Evolutionary conservation across 805 yeast genomes (phyloP), one percentile per base, ranked within the genome.

Genomic region (Candida awuae): DNA sequence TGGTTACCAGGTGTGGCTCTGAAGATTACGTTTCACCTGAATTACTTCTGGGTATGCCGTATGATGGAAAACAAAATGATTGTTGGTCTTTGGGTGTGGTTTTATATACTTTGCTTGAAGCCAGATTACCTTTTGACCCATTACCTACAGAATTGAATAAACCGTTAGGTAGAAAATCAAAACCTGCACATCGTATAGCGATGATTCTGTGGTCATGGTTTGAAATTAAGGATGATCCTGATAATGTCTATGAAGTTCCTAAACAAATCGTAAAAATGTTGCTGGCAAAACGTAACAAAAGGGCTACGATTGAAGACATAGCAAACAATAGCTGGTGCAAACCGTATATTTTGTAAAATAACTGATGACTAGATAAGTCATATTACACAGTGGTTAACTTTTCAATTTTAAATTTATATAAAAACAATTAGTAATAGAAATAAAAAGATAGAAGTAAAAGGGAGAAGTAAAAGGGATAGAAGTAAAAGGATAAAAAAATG

Each of bases 21-120:
- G 96, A 85, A 46, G 98, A 92, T 56, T 92, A 92, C 52, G 95
- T 92, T 6, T 81, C 96, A 0, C 99, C 98, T 0, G 99, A 92
- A 54, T 62, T 92, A 18, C 64, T 92, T 28, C 75, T 92, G 76
- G 97, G 97, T 1, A 68, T 84, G 40, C 81, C 86, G 6, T 92
- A 92, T 54, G 90, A 90, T 52, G 99, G 99, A 10, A 72, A 83
- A 37, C 77, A 84, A 47, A 81, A 92, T 35, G 99, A 92, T 58
- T 68, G 88, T 15, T 92, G 99, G 99, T 85, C 97, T 1, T 59
- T 88, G 8, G 98, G 98, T 2, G 97, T 92, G 3, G 65, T 88
- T n/a, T 61, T 88, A 1, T 92, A 87, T 53, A 76, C 94, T 1
- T 62, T 90, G 20, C 58, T 92, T 51, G 98, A 92, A 52, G 79